Evolutionary conservation across 305 asterid species (phyloP).

Genomic region (Petunia hybrid): DNA sequence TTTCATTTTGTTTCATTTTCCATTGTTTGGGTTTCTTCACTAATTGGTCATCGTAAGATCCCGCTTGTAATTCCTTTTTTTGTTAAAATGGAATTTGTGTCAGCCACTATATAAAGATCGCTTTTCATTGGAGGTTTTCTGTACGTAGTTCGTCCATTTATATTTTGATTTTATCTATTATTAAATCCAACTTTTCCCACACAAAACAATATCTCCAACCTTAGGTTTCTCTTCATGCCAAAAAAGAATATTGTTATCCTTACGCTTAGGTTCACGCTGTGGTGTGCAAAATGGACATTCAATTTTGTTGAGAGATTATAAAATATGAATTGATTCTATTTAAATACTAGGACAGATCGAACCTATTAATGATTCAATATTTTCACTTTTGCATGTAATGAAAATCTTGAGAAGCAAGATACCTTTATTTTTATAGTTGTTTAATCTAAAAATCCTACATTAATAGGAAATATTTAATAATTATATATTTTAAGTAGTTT

Average conservation of each 20-base stretch:
- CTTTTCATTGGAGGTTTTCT: not conserved
- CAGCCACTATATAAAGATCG: conserved; percentile 13
- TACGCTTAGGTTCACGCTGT: not conserved
- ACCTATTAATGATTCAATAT: not conserved
- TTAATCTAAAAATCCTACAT: not conserved
- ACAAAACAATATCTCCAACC: not conserved
- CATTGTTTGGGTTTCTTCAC: not conserved
- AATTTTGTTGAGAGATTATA: not conserved
- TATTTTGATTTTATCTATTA: not conserved
- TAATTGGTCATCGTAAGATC: not conserved
- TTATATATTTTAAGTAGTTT: not conserved
- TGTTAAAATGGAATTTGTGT: conserved; percentile 30
- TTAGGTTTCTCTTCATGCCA: conserved; percentile 6
- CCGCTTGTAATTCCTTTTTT: not conserved
- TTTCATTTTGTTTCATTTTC: not conserved
- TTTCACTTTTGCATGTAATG: not conserved
- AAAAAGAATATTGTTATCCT: not conserved
- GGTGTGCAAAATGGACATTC: not conserved
- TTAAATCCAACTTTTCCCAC: not conserved
- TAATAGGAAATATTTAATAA: not conserved
- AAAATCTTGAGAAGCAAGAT: not conserved
- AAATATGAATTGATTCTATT: not conserved
- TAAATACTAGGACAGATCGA: not conserved
- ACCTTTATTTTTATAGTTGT: not conserved
- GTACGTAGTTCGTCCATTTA: not conserved